Percentiles rank a stretch among this genome's conserved stretches.
Conservation (phyloP, 2,329 filamentous ascomycete species). For the Stachybotrys chlorohalonatus region DNA sequence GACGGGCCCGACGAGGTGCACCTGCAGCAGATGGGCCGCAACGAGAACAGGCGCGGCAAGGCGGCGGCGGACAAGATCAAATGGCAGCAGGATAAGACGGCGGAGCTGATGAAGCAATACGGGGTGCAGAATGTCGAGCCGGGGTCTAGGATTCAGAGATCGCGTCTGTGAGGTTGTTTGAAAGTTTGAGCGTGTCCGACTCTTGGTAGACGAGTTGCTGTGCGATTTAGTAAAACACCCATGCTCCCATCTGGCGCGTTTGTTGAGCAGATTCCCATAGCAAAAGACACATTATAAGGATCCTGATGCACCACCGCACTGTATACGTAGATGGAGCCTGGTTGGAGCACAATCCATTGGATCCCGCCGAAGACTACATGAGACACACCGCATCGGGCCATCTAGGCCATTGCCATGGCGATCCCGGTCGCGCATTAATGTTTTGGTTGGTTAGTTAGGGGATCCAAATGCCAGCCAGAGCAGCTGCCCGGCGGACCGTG, state of each 20-base stretch:
- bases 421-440: conserved; percentile 10
- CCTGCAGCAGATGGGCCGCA: conserved; percentile 68
- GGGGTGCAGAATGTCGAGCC: conserved; percentile 35
- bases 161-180: background rate
- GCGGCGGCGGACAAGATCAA: conserved; percentile 53
- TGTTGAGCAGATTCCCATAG: background rate
- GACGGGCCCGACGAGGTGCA: conserved; percentile 98
- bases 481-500: background rate
- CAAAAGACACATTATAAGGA: no score
- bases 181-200: no score
- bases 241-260: no score
- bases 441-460: background rate
- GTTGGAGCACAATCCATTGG: background rate
- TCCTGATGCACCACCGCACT: no score
- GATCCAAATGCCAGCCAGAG: background rate
- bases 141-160: conserved; percentile 38
- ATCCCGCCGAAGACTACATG: background rate
- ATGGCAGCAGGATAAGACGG: conserved; percentile 55
- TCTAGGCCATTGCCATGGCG: conserved; percentile 10
- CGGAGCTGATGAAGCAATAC: conserved; percentile 56
- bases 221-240: no score
- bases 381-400: conserved; percentile 5
- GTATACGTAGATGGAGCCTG: no score
- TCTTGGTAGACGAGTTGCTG: no score
- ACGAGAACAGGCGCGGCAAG: conserved; percentile 64